Percentiles rank a stretch among this genome's conserved stretches.
Conservation (phyloP, 2,329 filamentous ascomycete genomes). For the Pseudopithomyces chartarum region DNA sequence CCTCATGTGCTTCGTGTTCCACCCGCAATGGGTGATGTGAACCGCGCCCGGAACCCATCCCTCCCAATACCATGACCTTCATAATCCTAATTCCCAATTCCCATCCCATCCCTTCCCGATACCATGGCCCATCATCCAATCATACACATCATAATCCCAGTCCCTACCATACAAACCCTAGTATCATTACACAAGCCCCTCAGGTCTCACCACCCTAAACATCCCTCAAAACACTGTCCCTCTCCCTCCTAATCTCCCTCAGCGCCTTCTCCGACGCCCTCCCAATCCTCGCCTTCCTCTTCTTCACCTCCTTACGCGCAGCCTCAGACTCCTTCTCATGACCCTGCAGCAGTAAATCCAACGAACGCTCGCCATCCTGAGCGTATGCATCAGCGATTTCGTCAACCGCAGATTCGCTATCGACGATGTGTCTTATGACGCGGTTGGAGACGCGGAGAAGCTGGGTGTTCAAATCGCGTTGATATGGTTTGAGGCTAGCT, state of each 20-base stretch:
- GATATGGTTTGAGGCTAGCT: conserved; percentile 44
- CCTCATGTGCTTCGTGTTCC: too few species aligned
- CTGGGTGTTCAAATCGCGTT: conserved; percentile 45
- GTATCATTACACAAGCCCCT: too few species aligned
- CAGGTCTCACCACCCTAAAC: too few species aligned
- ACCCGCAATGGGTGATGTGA: too few species aligned
- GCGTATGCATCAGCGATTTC: conserved; percentile 52
- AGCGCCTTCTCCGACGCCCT: conserved; percentile 17
- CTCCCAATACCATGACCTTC: too few species aligned
- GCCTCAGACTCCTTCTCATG: conserved; percentile 46
- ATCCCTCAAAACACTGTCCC: conserved; percentile 1
- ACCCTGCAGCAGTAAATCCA: conserved; percentile 48
- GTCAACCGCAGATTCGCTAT: conserved; percentile 51
- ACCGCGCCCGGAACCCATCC: too few species aligned
- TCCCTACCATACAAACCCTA: too few species aligned
- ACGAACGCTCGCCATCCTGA: conserved; percentile 49
- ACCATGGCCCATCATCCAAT: too few species aligned
- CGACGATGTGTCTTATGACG: conserved; percentile 52
- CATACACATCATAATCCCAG: too few species aligned
- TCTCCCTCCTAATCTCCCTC: conserved; percentile 13
- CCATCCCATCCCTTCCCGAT: too few species aligned
- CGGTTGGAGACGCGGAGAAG: conserved; percentile 49
- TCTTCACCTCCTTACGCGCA: conserved; percentile 24
- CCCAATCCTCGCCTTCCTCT: conserved; percentile 27
- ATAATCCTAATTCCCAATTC: too few species aligned